These are phyloP conservation scores for Moesziomyces sp. DNA, from an alignment of 1,284 basidiomycete genomes.

Conservation along the genomic window DNA sequence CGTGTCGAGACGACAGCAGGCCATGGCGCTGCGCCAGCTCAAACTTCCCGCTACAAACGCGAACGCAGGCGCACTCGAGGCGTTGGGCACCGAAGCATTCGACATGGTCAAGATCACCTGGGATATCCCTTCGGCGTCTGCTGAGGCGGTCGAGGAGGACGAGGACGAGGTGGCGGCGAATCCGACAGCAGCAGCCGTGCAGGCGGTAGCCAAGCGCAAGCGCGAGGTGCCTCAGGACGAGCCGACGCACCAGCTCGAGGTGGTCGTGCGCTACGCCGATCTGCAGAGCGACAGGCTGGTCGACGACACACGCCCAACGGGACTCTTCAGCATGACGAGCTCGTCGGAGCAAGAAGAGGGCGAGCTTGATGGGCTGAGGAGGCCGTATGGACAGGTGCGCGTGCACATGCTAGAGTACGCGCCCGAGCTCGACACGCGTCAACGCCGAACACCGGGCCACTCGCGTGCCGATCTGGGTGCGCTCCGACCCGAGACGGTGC, in stretches of 20 bases:
- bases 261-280: slow-evolving; percentile 38
- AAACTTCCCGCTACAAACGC: slow-evolving; percentile 10
- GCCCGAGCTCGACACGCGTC: slow-evolving; percentile 30
- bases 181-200: slow-evolving; percentile 15
- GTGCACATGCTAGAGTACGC: slow-evolving; percentile 38
- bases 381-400: slow-evolving; percentile 27
- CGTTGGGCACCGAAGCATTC: slow-evolving; percentile 42
- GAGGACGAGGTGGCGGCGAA: slow-evolving; percentile 10
- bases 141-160: not conserved
- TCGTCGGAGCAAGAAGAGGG: slow-evolving; percentile 3
- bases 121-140: slow-evolving; percentile 27
- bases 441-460: slow-evolving; percentile 31
- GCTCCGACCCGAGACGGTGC: slow-evolving; percentile 12
- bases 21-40: slow-evolving; percentile 31
- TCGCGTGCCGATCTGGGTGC: slow-evolving; percentile 32
- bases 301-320: slow-evolving; percentile 30
- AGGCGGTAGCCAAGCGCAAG: slow-evolving; percentile 23
- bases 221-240: slow-evolving; percentile 24
- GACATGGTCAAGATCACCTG: slow-evolving; percentile 47
- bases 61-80: slow-evolving; percentile 15
- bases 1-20: slow-evolving; percentile 47
- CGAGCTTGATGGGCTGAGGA: slow-evolving; percentile 17
- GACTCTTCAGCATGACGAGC: slow-evolving; percentile 2
- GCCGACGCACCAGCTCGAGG: slow-evolving; percentile 23
- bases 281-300: slow-evolving; percentile 43